These are phyloP conservation scores for Cyclotella cryptica DNA, from an alignment of 108 stramenopile genomes.

Conservation along the genomic window DNA sequence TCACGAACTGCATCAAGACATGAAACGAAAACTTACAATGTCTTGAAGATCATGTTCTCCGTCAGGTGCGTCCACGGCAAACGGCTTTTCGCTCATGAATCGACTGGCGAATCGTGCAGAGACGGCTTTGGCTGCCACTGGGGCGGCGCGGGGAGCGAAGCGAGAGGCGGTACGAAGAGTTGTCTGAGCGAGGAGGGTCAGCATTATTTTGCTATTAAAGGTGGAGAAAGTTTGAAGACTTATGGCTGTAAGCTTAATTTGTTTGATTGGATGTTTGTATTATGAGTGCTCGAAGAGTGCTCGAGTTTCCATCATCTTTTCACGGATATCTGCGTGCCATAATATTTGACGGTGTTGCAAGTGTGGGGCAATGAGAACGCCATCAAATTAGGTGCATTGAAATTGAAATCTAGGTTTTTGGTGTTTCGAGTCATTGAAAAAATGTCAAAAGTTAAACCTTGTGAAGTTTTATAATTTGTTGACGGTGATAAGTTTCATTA, in stretches of 20 bases:
- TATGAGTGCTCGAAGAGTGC: not conserved
- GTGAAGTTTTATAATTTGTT: too few relatives aligned
- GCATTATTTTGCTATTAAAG: conserved; percentile 1
- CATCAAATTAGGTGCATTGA: too few relatives aligned
- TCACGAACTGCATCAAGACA: not conserved
- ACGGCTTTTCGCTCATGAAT: conserved; percentile 9
- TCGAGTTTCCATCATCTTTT: too few relatives aligned
- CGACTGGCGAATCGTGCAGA: conserved; percentile 3
- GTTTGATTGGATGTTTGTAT: not conserved
- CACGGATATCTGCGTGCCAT: too few relatives aligned
- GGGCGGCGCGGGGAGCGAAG: not conserved
- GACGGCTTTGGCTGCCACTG: conserved; percentile 13
- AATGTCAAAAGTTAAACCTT: too few relatives aligned
- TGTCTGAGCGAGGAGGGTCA: conserved; percentile 10
- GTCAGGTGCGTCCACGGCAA: conserved; percentile 33
- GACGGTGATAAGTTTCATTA: too few relatives aligned
- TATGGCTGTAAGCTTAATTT: not conserved
- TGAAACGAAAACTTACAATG: conserved; percentile 12
- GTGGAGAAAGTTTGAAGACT: not conserved
- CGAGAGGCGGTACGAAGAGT: conserved; percentile 6
- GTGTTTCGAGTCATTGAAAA: too few relatives aligned
- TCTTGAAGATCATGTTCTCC: conserved; percentile 35
- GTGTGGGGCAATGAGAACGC: too few relatives aligned
- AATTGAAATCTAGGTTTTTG: too few relatives aligned
- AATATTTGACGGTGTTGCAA: too few relatives aligned